phyloP scores from a whole-genome alignment of 306 rosid species.

The Canavalia ensiformis region DNA sequence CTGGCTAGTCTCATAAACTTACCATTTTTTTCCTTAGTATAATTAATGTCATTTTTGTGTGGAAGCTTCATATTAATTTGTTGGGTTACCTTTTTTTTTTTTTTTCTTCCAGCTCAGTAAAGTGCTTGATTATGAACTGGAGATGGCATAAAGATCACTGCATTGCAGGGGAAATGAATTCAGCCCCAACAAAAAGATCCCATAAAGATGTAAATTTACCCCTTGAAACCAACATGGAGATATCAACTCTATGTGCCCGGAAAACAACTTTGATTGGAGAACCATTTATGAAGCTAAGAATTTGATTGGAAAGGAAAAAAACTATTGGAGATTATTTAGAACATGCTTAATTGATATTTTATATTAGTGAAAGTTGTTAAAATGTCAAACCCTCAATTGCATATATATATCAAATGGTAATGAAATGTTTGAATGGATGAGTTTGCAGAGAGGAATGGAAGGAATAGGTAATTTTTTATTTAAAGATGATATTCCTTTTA shows the following conservation, averaged over 20 bases:
- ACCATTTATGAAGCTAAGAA: background rate
- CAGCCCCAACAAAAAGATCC: constrained; percentile 20
- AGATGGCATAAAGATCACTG: constrained; percentile 53
- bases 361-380: background rate
- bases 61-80: background rate
- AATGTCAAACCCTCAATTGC: constrained; percentile 12
- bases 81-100: background rate
- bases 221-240: background rate
- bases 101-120: constrained; percentile 43
- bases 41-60: background rate
- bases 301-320: background rate
- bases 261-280: background rate
- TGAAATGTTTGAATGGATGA: background rate
- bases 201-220: constrained; percentile 33
- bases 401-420: background rate
- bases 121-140: constrained; percentile 53
- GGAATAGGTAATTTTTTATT: background rate
- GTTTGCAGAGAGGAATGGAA: background rate
- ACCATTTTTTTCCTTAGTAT: background rate
- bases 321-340: background rate
- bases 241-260: background rate
- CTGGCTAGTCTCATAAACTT: constrained; percentile 43
- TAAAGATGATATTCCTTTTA: background rate
- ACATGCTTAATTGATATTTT: constrained; percentile 4
- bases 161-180: constrained; percentile 35